Evolutionary conservation across 495 filamentous ascomycete species (phyloP).

Genomic region (Aspergillus sclerotiicarbonarius): DNA sequence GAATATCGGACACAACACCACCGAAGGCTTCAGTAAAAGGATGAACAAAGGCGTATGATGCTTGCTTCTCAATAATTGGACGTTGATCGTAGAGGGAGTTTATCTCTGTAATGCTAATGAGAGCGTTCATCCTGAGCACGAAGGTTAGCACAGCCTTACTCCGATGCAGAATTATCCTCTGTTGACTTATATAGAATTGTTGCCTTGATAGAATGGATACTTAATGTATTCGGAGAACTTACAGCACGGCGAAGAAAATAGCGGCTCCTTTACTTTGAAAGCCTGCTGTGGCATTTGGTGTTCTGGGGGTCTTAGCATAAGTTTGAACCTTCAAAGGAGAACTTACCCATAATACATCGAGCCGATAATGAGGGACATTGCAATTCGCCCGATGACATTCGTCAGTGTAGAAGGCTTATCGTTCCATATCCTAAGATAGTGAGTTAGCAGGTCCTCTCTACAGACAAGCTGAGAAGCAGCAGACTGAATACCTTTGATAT

Average conservation of each 20-base stretch:
- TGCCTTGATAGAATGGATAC: neutral
- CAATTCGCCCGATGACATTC: slow-evolving; percentile 72
- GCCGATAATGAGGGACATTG: slow-evolving; percentile 80
- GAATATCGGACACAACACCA: slow-evolving; percentile 58
- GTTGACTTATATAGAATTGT: neutral
- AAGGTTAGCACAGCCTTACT: slow-evolving; percentile 31
- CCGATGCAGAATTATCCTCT: slow-evolving; percentile 41
- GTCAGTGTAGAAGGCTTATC: slow-evolving; percentile 75
- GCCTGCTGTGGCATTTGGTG: slow-evolving; percentile 56
- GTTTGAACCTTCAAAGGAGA: slow-evolving; percentile 34
- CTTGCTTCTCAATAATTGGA: slow-evolving; percentile 65
- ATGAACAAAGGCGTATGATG: slow-evolving; percentile 63
- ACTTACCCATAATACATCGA: slow-evolving; percentile 77
- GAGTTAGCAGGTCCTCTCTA: slow-evolving; percentile 28
- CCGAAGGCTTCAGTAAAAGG: slow-evolving; percentile 60
- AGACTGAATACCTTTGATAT: slow-evolving; percentile 42
- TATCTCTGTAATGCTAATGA: slow-evolving; percentile 58
- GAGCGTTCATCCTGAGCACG: slow-evolving; percentile 49
- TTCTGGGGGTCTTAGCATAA: slow-evolving; percentile 46
- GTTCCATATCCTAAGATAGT: slow-evolving; percentile 55
- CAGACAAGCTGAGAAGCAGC: slow-evolving; percentile 12
- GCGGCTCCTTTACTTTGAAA: slow-evolving; percentile 82
- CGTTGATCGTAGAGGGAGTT: slow-evolving; percentile 58
- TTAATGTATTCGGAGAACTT: slow-evolving; percentile 36
- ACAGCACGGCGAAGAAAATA: slow-evolving; percentile 87